phyloP scores from a whole-genome alignment of 305 asterid genomes.

The Stenogyne calaminthoides region DNA sequence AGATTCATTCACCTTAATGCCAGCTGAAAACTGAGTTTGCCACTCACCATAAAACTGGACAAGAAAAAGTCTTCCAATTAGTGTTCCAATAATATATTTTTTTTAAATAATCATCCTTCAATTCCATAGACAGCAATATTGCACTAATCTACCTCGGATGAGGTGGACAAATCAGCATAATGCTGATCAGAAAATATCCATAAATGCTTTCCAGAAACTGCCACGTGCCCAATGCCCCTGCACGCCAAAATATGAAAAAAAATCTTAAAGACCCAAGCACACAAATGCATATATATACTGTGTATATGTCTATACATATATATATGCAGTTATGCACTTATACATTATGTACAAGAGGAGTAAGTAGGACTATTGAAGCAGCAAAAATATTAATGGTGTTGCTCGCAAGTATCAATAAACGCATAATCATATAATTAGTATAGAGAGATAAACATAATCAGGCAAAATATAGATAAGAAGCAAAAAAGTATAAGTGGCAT shows the following conservation, averaged over 20 bases:
- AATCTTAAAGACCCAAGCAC: background rate
- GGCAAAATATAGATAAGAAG: conserved; percentile 26
- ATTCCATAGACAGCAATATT: conserved; percentile 3
- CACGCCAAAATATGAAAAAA: conserved; percentile 29
- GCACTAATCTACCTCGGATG: conserved; percentile 54
- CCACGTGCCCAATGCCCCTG: conserved; percentile 91
- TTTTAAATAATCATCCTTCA: conserved; percentile 1
- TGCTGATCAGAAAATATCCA: conserved; percentile 75
- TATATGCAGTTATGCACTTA: background rate
- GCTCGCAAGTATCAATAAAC: conserved; percentile 26
- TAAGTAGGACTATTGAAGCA: background rate
- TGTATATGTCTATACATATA: background rate
- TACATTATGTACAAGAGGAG: background rate
- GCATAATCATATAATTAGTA: conserved; percentile 4
- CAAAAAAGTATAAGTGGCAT: conserved; percentile 33
- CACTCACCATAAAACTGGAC: conserved; percentile 73
- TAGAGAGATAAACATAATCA: background rate
- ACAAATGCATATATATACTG: background rate
- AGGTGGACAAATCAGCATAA: conserved; percentile 46
- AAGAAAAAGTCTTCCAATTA: conserved; percentile 33
- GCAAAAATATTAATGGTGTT: conserved; percentile 19
- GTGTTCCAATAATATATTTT: background rate
- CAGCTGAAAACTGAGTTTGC: conserved; percentile 88
- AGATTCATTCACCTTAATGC: conserved; percentile 70
- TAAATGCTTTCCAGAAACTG: conserved; percentile 88